These are phyloP conservation scores for Phytophthora foliorum DNA, from an alignment of 352 stramenopile genomes.

Conservation along the genomic window DNA sequence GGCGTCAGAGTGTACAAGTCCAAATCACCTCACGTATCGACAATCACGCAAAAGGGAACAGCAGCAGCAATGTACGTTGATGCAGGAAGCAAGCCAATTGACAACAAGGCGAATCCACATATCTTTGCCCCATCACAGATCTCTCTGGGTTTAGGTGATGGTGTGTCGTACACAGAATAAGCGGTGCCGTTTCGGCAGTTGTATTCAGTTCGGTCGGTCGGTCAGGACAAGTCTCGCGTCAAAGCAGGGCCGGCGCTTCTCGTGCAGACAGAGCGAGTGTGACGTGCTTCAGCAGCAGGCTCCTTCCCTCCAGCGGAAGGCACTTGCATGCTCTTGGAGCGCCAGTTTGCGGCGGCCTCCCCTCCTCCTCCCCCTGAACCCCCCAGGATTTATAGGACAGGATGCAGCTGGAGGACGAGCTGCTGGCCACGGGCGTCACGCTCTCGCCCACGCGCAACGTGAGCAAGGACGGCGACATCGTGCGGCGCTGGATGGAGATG, in stretches of 20 bases:
- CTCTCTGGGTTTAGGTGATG: constrained; percentile 1
- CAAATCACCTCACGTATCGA: too few species aligned
- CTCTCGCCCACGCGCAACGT: constrained; percentile 49
- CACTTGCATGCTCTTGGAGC: constrained; percentile 28
- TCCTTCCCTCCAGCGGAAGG: constrained; percentile 4
- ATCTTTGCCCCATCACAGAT: too few species aligned
- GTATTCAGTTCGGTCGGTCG: constrained; percentile 29
- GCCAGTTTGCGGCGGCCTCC: constrained; percentile 29
- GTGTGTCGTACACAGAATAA: constrained; percentile 7
- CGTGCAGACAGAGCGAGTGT: constrained; percentile 32
- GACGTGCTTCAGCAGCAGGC: constrained; percentile 30
- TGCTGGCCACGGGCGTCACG: constrained; percentile 40
- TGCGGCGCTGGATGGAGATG: constrained; percentile 90
- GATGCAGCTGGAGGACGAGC: constrained; percentile 43
- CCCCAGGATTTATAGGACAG: neutral
- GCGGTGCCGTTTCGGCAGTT: constrained; percentile 19
- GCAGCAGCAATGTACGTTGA: too few species aligned
- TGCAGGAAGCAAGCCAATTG: too few species aligned
- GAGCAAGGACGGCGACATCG: constrained; percentile 72
- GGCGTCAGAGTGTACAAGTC: too few species aligned
- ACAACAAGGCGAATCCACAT: too few species aligned
- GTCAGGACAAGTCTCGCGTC: constrained; percentile 10
- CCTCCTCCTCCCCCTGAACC: constrained; percentile 10
- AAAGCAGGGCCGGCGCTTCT: neutral
- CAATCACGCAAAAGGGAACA: too few species aligned